Evolutionary conservation across 305 asterid genomes (phyloP).

Genomic region (Fraxinus ornus): DNA sequence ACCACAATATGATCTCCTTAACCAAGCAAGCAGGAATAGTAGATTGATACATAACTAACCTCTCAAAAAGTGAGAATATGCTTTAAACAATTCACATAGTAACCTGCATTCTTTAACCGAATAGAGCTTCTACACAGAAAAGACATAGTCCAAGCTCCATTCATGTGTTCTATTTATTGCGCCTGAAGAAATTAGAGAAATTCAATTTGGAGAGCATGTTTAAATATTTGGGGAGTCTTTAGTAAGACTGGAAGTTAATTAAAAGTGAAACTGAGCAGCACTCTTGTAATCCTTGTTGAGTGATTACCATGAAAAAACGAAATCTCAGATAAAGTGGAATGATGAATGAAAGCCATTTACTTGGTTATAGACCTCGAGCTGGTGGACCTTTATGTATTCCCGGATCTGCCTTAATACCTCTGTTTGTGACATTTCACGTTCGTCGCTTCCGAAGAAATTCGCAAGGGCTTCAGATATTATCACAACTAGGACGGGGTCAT

Average conservation of each 20-base stretch:
- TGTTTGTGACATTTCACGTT: conserved; percentile 67
- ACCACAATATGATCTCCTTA: not conserved
- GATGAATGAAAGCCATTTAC: not conserved
- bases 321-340: conserved; percentile 7
- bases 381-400: conserved; percentile 72
- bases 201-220: not conserved
- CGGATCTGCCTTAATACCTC: conserved; percentile 69
- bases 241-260: not conserved
- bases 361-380: conserved; percentile 60
- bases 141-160: not conserved
- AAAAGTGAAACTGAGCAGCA: not conserved
- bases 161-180: not conserved
- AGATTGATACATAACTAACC: not conserved
- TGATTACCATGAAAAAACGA: not conserved
- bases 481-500: conserved; percentile 56
- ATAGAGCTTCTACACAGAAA: not conserved
- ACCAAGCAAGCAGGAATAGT: not conserved
- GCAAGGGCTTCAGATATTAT: conserved; percentile 74
- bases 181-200: not conserved
- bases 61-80: not conserved
- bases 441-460: conserved; percentile 59
- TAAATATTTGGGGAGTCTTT: not conserved
- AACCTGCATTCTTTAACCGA: not conserved
- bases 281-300: not conserved
- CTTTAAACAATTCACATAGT: not conserved